Percentiles rank a stretch among this genome's conserved stretches.
Conservation (phyloP, 345 rosid genomes). For the Cochlearia excelsa region DNA sequence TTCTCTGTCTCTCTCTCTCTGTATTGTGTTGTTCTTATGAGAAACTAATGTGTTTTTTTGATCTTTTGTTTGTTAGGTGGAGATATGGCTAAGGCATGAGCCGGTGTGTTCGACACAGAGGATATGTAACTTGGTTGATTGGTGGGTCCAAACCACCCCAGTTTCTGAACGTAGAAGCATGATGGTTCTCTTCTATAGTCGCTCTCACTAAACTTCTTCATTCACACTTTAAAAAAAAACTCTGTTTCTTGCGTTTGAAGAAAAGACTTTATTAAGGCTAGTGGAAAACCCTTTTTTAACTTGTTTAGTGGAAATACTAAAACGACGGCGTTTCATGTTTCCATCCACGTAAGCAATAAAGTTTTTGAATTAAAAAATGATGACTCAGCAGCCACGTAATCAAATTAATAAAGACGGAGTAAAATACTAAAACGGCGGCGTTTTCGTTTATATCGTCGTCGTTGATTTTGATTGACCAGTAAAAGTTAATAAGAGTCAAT, state of each 20-base stretch:
- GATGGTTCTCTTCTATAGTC: conserved; percentile 48
- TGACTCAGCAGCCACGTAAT: background rate
- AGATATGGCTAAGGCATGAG: conserved; percentile 42
- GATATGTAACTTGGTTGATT: conserved; percentile 35
- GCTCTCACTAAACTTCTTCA: conserved; percentile 10
- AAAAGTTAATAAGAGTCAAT: background rate
- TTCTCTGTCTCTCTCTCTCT: conserved; percentile 1
- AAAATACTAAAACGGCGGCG: background rate
- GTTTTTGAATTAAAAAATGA: background rate
- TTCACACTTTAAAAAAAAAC: background rate
- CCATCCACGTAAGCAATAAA: no score
- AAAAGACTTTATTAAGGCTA: no score
- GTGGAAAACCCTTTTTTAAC: no score
- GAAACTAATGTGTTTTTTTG: background rate
- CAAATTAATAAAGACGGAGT: background rate
- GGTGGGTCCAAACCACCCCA: conserved; percentile 48
- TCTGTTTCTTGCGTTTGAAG: background rate
- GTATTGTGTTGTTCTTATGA: no score
- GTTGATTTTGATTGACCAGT: conserved; percentile 23
- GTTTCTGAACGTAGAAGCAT: conserved; percentile 27
- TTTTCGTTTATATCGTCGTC: background rate
- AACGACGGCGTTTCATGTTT: no score
- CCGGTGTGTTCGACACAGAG: conserved; percentile 38
- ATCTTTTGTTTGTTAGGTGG: conserved; percentile 41
- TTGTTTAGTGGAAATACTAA: no score